These are phyloP conservation scores for Penicillium robsamsonii DNA, from an alignment of 495 filamentous ascomycete species.

Conservation along the genomic window DNA sequence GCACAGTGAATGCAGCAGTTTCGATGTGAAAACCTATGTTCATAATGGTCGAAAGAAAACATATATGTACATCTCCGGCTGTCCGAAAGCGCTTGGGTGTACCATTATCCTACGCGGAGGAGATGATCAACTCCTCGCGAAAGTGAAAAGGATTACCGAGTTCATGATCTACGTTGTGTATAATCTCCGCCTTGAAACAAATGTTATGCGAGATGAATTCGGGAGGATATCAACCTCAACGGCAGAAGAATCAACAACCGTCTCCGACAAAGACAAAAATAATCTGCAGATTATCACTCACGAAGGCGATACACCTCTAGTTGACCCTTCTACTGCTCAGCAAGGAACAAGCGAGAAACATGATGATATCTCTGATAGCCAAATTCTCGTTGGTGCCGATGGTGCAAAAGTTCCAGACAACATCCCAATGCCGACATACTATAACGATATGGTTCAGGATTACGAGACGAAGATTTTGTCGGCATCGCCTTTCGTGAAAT, in stretches of 20 bases:
- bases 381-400: slow-evolving; percentile 33
- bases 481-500: slow-evolving; percentile 93
- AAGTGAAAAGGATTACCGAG: slow-evolving; percentile 91
- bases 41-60: slow-evolving; percentile 82
- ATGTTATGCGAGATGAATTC: slow-evolving; percentile 92
- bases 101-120: slow-evolving; percentile 92
- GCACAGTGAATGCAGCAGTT: slow-evolving; percentile 75
- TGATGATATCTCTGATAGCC: slow-evolving; percentile 19
- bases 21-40: slow-evolving; percentile 94
- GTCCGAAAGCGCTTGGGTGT: slow-evolving; percentile 88
- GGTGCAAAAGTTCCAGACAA: slow-evolving; percentile 70
- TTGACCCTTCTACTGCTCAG: slow-evolving; percentile 12
- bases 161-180: slow-evolving; percentile 99
- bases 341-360: slow-evolving; percentile 19
- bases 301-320: background rate
- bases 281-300: background rate
- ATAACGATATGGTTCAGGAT: slow-evolving; percentile 90
- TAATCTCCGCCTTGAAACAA: slow-evolving; percentile 94
- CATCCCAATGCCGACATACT: slow-evolving; percentile 86
- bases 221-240: slow-evolving; percentile 75
- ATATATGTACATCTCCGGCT: slow-evolving; percentile 93
- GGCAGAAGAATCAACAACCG: slow-evolving; percentile 27
- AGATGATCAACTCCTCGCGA: slow-evolving; percentile 62
- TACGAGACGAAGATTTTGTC: slow-evolving; percentile 92
- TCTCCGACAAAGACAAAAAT: slow-evolving; percentile 11